Base-by-base conservation (phyloP, 345 rosid genomes). In the Cardamine chenopodiifolia region DNA sequence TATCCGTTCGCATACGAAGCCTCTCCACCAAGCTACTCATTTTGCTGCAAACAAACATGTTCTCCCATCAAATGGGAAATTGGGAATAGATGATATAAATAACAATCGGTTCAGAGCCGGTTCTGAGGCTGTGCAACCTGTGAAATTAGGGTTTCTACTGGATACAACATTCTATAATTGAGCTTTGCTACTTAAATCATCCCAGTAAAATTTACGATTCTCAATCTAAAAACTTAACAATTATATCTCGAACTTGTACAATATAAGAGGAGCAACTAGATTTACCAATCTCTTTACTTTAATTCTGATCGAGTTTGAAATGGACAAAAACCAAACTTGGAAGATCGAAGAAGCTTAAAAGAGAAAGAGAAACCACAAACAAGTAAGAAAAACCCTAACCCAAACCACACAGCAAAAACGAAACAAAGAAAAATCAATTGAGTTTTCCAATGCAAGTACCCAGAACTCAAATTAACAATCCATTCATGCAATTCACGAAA, bases 11-110 rank as follows among this genome's bases (percentile, higher is more conserved):
- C 49, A 82, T 85, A 17, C 99, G 94, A 14, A 96, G 91, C 89
- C 98, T 84, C 86, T 96, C 99, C 26, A 86, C 97, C 80, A 96
- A 84, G 85, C 99, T 96, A 83, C 96, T 96, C 99, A 96, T 96
- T 39, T 83, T 70, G n/a, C 77, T 84, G 70, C 74, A 60, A 4
- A 31, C 64, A 78, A 71, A 65, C 20, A 56, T 19, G 6, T 10
- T 14, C 45, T 49, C 47, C 4, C 15, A 50, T 58, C 54, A 29
- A 45, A 65, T 12, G 15, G 7, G 22, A 3, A 29, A 45, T 58
- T 12, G 15, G 7, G 22, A 3, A 59, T 35, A 26, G 8, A 29
- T 2, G 0, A 34, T 34, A 70, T 17, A 58, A 26, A 39, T 35
- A 34, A 48, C 39, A 60, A 45, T 19, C 26, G n/a, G 14, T 11